Conservation (phyloP, 78 protist genomes). For the Cyanophora paradoxa region DNA sequence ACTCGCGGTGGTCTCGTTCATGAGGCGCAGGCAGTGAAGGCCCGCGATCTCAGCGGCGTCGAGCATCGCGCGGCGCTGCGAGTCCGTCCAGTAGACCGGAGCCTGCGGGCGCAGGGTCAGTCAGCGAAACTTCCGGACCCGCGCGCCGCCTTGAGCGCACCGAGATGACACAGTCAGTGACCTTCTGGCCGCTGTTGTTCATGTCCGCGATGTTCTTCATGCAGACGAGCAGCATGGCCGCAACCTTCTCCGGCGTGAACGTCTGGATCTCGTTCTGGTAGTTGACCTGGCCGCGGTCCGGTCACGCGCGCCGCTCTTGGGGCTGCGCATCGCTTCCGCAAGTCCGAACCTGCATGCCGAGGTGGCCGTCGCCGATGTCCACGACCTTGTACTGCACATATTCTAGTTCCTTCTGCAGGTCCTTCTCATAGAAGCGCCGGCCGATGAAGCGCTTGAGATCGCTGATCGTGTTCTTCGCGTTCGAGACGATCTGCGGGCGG, state of each 20-base stretch:
- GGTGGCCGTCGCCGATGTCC: constrained; percentile 10
- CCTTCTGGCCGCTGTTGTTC: background rate
- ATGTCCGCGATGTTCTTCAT: constrained; percentile 8
- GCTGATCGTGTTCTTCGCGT: constrained; percentile 74
- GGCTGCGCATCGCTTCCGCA: too few relatives aligned
- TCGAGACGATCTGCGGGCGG: constrained; percentile 33
- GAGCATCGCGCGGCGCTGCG: constrained; percentile 74
- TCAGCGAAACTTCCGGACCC: too few relatives aligned
- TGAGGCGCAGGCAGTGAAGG: constrained; percentile 66
- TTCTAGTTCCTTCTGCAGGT: constrained; percentile 39
- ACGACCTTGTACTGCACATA: constrained; percentile 2
- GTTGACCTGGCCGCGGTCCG: background rate
- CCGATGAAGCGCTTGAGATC: constrained; percentile 76
- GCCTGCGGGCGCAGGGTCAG: too few relatives aligned
- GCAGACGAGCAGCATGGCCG: constrained; percentile 70
- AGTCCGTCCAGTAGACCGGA: constrained; percentile 79
- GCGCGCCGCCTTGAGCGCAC: too few relatives aligned
- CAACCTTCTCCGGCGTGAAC: constrained; percentile 53
- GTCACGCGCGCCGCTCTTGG: too few relatives aligned
- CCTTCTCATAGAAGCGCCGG: constrained; percentile 20
- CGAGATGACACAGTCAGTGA: constrained; percentile 21
- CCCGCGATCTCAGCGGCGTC: constrained; percentile 86
- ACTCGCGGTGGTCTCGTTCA: constrained; percentile 83
- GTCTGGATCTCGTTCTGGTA: background rate
- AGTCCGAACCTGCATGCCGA: constrained; percentile 9